Evolutionary conservation across 352 stramenopile genomes (phyloP).

Genomic region (Pythium sp.): DNA sequence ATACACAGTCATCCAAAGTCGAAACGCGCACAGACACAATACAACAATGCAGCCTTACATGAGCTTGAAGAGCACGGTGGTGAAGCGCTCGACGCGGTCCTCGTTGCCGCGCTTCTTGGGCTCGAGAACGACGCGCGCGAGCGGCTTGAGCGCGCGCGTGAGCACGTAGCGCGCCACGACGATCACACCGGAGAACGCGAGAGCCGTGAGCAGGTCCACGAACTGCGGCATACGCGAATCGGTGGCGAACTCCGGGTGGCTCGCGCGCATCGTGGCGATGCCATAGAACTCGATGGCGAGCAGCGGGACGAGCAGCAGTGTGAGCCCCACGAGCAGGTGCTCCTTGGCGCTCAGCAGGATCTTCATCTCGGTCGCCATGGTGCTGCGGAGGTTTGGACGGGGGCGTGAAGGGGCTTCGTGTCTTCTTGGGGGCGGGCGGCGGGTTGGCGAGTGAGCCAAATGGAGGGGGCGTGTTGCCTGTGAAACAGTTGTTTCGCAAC

Average conservation of each 20-base stretch:
- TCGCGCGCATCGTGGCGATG: slow-evolving; percentile 39
- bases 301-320: slow-evolving; percentile 59
- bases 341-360: slow-evolving; percentile 55
- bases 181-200: slow-evolving; percentile 33
- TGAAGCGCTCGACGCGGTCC: slow-evolving; percentile 62
- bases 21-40: not conserved
- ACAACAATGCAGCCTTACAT: slow-evolving; percentile 29
- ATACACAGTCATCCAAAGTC: too few relatives aligned
- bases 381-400: not conserved
- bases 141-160: slow-evolving; percentile 33
- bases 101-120: slow-evolving; percentile 47
- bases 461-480: not conserved
- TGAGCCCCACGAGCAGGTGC: slow-evolving; percentile 53
- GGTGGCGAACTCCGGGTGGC: slow-evolving; percentile 27
- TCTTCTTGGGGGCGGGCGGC: not conserved
- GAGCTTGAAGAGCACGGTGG: slow-evolving; percentile 73
- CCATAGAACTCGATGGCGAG: slow-evolving; percentile 48
- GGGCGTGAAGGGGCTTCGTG: not conserved
- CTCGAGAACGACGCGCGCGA: slow-evolving; percentile 45
- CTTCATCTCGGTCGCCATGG: slow-evolving; percentile 57
- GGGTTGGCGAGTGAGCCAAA: slow-evolving; percentile 1
- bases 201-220: slow-evolving; percentile 33
- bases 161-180: slow-evolving; percentile 39
- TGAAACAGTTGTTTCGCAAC: slow-evolving; percentile 1
- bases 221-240: slow-evolving; percentile 46